Evolutionary conservation across 2,329 filamentous ascomycete species (phyloP), one percentile per base, ranked within the genome.

Genomic region (Thelonectria rubi): DNA sequence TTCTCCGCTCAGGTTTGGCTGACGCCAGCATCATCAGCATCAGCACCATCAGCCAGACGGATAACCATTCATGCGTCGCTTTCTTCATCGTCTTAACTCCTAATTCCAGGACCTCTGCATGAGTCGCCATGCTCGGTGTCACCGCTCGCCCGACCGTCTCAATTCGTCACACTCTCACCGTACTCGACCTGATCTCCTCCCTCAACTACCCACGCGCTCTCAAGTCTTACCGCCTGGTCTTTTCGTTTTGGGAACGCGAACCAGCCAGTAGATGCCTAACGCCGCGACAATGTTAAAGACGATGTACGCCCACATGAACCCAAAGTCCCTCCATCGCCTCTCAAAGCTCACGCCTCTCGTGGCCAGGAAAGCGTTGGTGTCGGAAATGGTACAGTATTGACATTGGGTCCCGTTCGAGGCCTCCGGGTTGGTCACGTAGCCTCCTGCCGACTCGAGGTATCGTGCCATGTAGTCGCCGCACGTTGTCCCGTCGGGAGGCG

Each of bases 301-400:
- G 53, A 83, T 78, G 57, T 83, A 86, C 0, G 76, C 79, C 75
- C 81, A 85, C 55, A 85, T 75, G 21, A 87, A 75, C 3, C 84
- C 84, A 56, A 82, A 83, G 64, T 87, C 84, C 47, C 84, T 79
- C 84, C 84, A 87, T 30, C 82, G 73, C 46, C 85, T 70, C 43
- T 70, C 71, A 65, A 82, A 86, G 49, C 74, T 76, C 56, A 83
- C 79, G 45, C 77, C 77, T 47, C 80, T 76, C 0, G 45, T 64
- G 1, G 77, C 62, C 60, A 81, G 63, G 64, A 79, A 79, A 5
- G 65, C 59, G 62, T 82, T 77, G 3, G 79, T 78, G n/a, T 75
- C 69, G 12, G 68, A 60, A 2, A 80, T 55, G 1, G 73, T 60
- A 62, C 80, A 81, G 69, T 76, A 87, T 17, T 79, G 63, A 70